Conservation (phyloP, 140 eudicot genomes). For the Senecio squalidus region DNA sequence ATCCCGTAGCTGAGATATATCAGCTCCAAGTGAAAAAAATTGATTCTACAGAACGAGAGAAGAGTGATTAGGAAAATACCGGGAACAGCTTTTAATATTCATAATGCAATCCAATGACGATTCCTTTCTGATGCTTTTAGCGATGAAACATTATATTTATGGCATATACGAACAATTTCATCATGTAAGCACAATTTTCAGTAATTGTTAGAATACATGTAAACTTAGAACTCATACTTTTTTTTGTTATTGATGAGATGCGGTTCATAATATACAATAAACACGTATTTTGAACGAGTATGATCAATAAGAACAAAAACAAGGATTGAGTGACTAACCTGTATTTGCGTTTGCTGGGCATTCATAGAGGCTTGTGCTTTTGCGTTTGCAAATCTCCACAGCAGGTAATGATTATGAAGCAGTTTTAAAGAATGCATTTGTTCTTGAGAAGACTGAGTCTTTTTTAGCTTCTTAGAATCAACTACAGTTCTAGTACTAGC, state of each 20-base stretch:
- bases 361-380: slow-evolving; percentile 59
- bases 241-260: not conserved
- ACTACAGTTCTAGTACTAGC: slow-evolving; percentile 19
- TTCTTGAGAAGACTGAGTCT: slow-evolving; percentile 40
- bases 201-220: not conserved
- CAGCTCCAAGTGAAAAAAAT: slow-evolving; percentile 49
- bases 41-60: slow-evolving; percentile 38
- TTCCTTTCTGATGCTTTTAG: not conserved
- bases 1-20: slow-evolving; percentile 48
- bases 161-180: no score
- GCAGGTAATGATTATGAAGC: slow-evolving; percentile 60
- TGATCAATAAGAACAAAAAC: not conserved
- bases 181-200: no score
- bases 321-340: slow-evolving; percentile 46
- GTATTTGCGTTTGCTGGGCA: slow-evolving; percentile 49
- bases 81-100: not conserved
- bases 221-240: no score
- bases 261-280: not conserved
- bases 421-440: slow-evolving; percentile 54
- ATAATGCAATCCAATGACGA: not conserved
- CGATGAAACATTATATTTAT: no score
- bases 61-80: not conserved
- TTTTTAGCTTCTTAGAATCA: slow-evolving; percentile 49
- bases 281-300: no score
- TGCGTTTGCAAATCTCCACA: slow-evolving; percentile 83